Base-by-base conservation (phyloP, 1,139 yeast genomes). In the Williopsis jadinii region DNA sequence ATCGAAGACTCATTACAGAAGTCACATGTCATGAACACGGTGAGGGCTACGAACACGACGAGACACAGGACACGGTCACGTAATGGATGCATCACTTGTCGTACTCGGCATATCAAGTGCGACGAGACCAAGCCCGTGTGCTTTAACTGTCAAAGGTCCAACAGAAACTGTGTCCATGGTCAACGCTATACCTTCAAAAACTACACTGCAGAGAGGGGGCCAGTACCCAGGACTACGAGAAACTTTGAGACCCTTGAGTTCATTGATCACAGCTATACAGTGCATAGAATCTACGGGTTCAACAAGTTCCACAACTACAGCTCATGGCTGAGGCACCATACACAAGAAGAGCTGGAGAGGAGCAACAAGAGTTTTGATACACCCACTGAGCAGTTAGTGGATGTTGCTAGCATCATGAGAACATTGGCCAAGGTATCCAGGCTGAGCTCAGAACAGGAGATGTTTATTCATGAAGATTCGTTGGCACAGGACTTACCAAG, bases 61-160 rank as follows among this genome's bases (percentile, higher is more conserved):
- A 32, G 15, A 15, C 24, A 32, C 26, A 32, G 34, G 34, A 32
- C 37, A 15, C 44, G 39, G 46, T 69, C 74, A 2, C 58, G 60
- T 40, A 60, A 59, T 39, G 77, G 77, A 1, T 71, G 77, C 47
- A 53, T 69, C 15, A 70, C 73, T 0, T 71, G 77, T 47, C 70
- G 71, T 41, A 56, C 62, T 13, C 56, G 75, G 35, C 72, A 71
- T 55, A 70, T 71, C 53, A 71, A 71, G 50, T 71, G 77, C 50
- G 66, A 70, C 47, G 77, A 71, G 49, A 45, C 41, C 3, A 50
- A 55, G 27, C 76, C 75, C 1, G 45, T 49, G 4, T 71, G 77
- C 47, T 53, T 62, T 8, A 71, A 67, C 41, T 68, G 74, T 50
- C 37, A 46, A 26, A 52, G 70, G 37, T 56, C 68, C 29, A 54